Conservation (phyloP, 2,329 filamentous ascomycete genomes). For the Aspergillus hiratsukae region DNA sequence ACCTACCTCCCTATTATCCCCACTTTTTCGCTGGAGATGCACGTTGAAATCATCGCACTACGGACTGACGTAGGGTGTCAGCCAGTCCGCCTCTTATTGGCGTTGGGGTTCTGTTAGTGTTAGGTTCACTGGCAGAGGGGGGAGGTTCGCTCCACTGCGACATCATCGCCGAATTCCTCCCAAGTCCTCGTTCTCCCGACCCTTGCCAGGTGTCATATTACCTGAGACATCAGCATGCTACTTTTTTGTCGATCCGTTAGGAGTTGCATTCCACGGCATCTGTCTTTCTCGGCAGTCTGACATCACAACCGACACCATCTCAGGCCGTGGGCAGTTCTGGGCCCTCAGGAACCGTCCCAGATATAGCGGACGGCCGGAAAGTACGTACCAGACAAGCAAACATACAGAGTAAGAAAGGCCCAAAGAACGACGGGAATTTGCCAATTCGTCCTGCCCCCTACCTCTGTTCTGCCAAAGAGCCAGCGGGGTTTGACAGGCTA, state of each 20-base stretch:
- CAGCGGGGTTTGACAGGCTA: background rate
- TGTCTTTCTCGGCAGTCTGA: background rate
- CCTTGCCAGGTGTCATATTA: too few relatives aligned
- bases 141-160: background rate
- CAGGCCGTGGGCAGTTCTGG: background rate
- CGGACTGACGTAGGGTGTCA: constrained; percentile 14
- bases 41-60: constrained; percentile 20
- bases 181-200: background rate
- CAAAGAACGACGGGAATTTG: background rate
- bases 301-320: background rate
- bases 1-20: background rate
- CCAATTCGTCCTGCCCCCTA: background rate
- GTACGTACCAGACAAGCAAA: background rate
- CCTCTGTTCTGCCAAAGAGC: background rate
- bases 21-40: constrained; percentile 10
- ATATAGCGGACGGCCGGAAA: background rate
- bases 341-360: background rate
- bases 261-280: background rate
- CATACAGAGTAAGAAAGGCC: background rate
- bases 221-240: background rate
- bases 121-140: background rate
- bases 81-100: background rate
- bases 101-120: background rate
- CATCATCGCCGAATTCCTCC: background rate
- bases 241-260: background rate